Evolutionary conservation across 2,329 filamentous ascomycete genomes (phyloP).

Genomic region (Epichloe sylvatica): DNA sequence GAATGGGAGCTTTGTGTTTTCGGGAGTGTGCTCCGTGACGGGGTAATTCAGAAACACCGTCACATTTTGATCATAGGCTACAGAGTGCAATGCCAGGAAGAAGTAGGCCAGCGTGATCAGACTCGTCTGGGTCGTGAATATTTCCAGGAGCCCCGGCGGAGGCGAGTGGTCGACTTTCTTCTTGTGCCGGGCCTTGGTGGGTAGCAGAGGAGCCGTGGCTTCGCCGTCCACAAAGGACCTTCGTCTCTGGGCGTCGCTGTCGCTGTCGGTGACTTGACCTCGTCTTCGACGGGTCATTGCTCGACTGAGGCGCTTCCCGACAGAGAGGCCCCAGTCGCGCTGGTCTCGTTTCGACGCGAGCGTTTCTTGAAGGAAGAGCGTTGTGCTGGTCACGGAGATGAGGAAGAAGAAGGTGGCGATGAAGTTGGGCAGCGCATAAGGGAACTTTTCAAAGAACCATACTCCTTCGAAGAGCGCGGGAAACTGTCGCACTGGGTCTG

Average conservation of each 20-base stretch:
- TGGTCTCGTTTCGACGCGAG: conserved; percentile 54
- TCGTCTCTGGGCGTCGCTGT: conserved; percentile 18
- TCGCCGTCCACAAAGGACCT: conserved; percentile 42
- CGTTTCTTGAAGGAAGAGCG: conserved; percentile 80
- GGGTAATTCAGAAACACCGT: conserved; percentile 81
- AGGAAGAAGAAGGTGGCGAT: conserved; percentile 64
- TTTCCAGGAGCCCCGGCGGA: conserved; percentile 38
- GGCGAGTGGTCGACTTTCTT: conserved; percentile 8
- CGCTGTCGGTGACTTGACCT: background rate
- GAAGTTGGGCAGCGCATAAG: conserved; percentile 75
- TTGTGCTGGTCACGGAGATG: conserved; percentile 57
- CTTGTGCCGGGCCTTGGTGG: conserved; percentile 18
- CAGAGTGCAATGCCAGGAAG: conserved; percentile 65
- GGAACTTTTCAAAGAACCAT: conserved; percentile 58
- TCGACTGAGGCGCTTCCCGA: conserved; percentile 52
- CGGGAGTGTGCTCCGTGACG: conserved; percentile 37
- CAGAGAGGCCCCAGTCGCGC: conserved; percentile 59
- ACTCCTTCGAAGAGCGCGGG: conserved; percentile 55
- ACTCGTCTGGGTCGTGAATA: conserved; percentile 60
- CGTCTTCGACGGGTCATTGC: conserved; percentile 16
- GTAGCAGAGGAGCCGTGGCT: conserved; percentile 40
- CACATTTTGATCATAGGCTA: conserved; percentile 76
- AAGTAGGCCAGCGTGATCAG: conserved; percentile 68
- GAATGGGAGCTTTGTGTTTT: conserved; percentile 54
- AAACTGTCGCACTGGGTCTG: conserved; percentile 63